phyloP scores from a whole-genome alignment of 208 protist genomes.

The Herpetomonas tarakana region DNA sequence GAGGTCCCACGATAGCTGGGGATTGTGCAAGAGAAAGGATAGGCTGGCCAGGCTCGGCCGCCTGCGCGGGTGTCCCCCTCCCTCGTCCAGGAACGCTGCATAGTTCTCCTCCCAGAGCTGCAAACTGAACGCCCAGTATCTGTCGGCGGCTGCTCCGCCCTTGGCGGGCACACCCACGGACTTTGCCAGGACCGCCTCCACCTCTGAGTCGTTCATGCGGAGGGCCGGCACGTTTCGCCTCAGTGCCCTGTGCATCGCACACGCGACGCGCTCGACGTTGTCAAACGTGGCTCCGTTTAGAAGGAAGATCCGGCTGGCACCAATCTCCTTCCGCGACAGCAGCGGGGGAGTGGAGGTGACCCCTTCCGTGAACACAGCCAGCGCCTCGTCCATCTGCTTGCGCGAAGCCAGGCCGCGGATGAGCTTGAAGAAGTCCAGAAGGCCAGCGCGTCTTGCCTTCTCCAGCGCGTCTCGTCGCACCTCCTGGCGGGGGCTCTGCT shows the following conservation, averaged over 20 bases:
- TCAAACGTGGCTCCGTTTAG: constrained; percentile 25
- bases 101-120: constrained; percentile 41
- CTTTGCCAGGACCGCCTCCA: constrained; percentile 59
- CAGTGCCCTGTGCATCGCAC: constrained; percentile 19
- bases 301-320: constrained; percentile 29
- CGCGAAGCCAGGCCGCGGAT: constrained; percentile 49
- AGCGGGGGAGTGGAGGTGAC: constrained; percentile 6
- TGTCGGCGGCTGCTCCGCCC: background rate
- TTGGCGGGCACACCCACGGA: background rate
- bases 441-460: constrained; percentile 15
- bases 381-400: constrained; percentile 29
- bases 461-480: constrained; percentile 27
- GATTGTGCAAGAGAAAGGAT: constrained; percentile 45
- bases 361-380: constrained; percentile 32
- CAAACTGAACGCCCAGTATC: constrained; percentile 43
- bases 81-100: constrained; percentile 1
- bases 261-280: constrained; percentile 21
- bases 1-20: constrained; percentile 27
- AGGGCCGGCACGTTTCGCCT: constrained; percentile 2
- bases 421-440: constrained; percentile 49
- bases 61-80: constrained; percentile 6
- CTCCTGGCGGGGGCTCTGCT: constrained; percentile 19
- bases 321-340: constrained; percentile 35
- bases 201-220: constrained; percentile 37
- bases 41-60: constrained; percentile 26